These are phyloP conservation scores for Globisporangium parvum DNA, from an alignment of 352 stramenopile species.

Conservation along the genomic window DNA sequence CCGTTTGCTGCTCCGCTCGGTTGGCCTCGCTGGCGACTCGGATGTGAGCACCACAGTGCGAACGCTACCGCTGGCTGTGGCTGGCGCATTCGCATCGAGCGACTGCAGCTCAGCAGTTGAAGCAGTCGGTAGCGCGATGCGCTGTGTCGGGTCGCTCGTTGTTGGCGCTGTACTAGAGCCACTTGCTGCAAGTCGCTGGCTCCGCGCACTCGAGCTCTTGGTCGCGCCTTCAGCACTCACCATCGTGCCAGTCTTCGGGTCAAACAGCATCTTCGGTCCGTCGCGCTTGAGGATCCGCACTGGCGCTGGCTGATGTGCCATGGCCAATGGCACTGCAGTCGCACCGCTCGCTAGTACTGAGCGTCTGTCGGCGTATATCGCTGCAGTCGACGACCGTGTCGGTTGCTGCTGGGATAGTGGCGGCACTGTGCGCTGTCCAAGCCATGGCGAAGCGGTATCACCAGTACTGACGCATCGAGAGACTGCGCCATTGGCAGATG, in stretches of 20 bases:
- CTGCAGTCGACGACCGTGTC: too few species aligned
- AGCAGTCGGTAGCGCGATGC: not conserved
- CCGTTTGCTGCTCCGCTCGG: not conserved
- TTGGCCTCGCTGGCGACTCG: not conserved
- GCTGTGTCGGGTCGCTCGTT: not conserved
- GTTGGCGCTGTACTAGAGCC: too few species aligned
- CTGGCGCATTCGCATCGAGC: not conserved
- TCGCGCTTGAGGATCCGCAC: slow-evolving; percentile 53
- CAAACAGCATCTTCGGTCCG: slow-evolving; percentile 62
- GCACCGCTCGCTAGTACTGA: too few species aligned
- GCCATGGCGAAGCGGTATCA: too few species aligned
- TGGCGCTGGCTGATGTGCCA: slow-evolving; percentile 3
- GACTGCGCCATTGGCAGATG: too few species aligned
- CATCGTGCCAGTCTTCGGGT: slow-evolving; percentile 59
- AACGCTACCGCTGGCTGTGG: not conserved
- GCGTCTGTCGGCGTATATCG: too few species aligned
- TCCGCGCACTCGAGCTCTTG: not conserved
- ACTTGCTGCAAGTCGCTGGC: not conserved
- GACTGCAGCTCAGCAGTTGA: not conserved
- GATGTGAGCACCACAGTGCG: not conserved
- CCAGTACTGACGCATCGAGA: too few species aligned
- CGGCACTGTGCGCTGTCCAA: too few species aligned
- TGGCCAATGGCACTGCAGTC: not conserved
- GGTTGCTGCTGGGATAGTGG: too few species aligned
- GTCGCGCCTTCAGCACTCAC: slow-evolving; percentile 28